phyloP scores from a whole-genome alignment of 371 early-diverging fungal genomes.

The Dinochytrium kinnereticum region DNA sequence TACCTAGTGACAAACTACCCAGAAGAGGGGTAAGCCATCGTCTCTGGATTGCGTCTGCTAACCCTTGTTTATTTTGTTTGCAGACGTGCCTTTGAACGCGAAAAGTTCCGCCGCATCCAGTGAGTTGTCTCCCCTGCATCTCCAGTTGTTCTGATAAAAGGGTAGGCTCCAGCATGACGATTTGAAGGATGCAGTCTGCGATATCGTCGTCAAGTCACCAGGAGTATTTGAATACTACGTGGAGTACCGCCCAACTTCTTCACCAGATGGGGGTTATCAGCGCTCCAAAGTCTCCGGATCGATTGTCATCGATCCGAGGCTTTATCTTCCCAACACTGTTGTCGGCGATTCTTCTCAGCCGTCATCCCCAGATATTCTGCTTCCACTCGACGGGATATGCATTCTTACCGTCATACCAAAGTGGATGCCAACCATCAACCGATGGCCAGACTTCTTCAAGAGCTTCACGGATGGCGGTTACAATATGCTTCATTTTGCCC shows the following conservation, averaged over 20 bases:
- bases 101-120: slow-evolving; percentile 8
- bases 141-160: not conserved
- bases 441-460: slow-evolving; percentile 79
- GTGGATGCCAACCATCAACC: slow-evolving; percentile 86
- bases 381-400: slow-evolving; percentile 80
- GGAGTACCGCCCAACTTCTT: slow-evolving; percentile 56
- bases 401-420: slow-evolving; percentile 91
- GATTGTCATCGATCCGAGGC: slow-evolving; percentile 88
- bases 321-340: slow-evolving; percentile 50
- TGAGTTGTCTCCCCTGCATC: slow-evolving; percentile 7
- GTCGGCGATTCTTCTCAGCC: slow-evolving; percentile 10
- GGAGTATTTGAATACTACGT: slow-evolving; percentile 91
- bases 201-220: slow-evolving; percentile 66
- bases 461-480: slow-evolving; percentile 76
- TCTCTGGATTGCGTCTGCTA: slow-evolving; percentile 1
- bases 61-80: not conserved
- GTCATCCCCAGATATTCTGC: slow-evolving; percentile 26
- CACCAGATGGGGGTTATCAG: slow-evolving; percentile 23
- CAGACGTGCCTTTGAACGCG: slow-evolving; percentile 10
- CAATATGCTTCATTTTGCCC: slow-evolving; percentile 97
- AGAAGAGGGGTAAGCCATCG: slow-evolving; percentile 61
- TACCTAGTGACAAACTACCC: slow-evolving; percentile 85
- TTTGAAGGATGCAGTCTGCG: slow-evolving; percentile 69
- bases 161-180: slow-evolving; percentile 26
- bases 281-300: slow-evolving; percentile 55